phyloP scores from a whole-genome alignment of 768 basidiomycete genomes.

The Stropharia rugosoannulata region DNA sequence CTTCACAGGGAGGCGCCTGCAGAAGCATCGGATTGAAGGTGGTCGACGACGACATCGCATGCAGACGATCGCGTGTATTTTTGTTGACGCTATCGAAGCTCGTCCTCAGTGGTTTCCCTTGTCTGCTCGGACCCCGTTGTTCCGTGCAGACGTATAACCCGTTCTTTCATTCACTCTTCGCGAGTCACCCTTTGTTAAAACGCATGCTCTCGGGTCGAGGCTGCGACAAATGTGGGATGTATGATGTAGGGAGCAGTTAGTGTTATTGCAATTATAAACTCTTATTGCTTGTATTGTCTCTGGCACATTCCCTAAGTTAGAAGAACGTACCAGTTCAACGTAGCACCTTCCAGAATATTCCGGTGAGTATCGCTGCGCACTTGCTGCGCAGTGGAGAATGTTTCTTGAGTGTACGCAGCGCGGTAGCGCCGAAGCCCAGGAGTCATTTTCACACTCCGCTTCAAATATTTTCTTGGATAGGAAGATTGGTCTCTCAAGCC shows the following conservation, averaged over 20 bases:
- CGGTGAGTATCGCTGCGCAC: too few species aligned
- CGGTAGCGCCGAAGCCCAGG: not conserved
- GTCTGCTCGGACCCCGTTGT: not conserved
- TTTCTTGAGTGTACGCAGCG: too few species aligned
- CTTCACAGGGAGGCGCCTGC: conserved; percentile 74
- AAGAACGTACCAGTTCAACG: too few species aligned
- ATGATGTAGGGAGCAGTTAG: not conserved
- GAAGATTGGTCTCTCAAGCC: not conserved
- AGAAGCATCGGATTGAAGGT: conserved; percentile 31
- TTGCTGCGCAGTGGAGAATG: too few species aligned
- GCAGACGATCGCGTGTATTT: not conserved
- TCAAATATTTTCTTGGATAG: conserved; percentile 13
- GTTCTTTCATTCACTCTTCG: not conserved
- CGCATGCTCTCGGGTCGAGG: not conserved
- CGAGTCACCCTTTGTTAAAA: not conserved
- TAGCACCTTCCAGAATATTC: too few species aligned
- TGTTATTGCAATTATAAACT: not conserved
- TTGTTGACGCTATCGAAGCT: not conserved
- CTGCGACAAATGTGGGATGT: not conserved
- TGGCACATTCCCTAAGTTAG: not conserved
- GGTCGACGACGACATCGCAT: not conserved
- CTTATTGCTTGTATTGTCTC: not conserved
- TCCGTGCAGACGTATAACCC: not conserved
- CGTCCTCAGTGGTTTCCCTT: not conserved
- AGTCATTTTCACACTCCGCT: conserved; percentile 16